Evolutionary conservation across 371 early-diverging fungal species (phyloP), one percentile per base, ranked within the genome.

Genomic region (Mortierella sp.): DNA sequence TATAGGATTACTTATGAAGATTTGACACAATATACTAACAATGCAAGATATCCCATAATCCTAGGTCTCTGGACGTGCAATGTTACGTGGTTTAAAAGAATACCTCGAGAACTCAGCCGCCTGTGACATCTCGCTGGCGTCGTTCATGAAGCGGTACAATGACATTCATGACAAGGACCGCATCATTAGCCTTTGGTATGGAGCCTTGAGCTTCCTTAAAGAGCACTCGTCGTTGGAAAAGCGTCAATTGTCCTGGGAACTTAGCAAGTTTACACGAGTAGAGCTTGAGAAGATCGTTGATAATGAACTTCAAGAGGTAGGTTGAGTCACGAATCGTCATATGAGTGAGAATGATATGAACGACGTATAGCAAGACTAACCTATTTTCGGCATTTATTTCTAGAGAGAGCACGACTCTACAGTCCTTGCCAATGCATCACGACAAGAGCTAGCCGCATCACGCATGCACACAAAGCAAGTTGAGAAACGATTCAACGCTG

Each of bases 81-180:
- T 66, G 59, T 54, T 59, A 55, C 60, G 19, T 59, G 67, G 49
- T 19, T 39, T 67, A 60, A 59, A 54, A 54, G 60, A 59, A 55
- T 60, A 60, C 45, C 12, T 67, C 31, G 67, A 60, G 9, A 26
- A 54, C 38, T 55, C 60, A 54, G 55, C 50, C 14, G 59, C 19
- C 51, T 41, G 60, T 19, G 55, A 67, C 49, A 67, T 59, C 39
- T 67, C 60, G 54, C 58, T 65, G 53, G 48, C 47, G 34, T 53
- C 58, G 28, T 58, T 65, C 48, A 65, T 65, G 66, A 58, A 54
- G 23, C 60, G 49, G 48, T 54, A 59, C 54, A n/a, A 53, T 4
- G 67, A 66, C 48, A 66, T 66, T 59, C 45, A 66, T 30, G 59
- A 54, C 43, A 66, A 59, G 54, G 54, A 54, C 49, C 54, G 67